Conservation (phyloP, 2,329 filamentous ascomycete genomes). For the Pseudocercospora cruenta region DNA sequence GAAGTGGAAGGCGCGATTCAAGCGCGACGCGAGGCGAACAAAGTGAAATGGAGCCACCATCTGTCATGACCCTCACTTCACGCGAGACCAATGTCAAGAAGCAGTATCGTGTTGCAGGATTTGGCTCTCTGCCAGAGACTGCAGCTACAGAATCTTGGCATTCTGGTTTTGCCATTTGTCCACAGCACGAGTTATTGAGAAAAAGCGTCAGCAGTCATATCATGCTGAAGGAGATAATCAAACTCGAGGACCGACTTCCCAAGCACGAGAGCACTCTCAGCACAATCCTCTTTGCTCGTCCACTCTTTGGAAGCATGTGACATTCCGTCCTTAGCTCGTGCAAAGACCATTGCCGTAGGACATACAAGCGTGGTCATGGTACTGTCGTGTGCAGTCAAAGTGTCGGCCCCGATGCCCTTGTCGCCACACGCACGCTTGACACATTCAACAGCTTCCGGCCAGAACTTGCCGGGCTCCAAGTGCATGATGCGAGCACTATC, state of each 20-base stretch:
- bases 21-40: neutral
- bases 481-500: conserved; percentile 14
- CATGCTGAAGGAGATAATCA: conserved; percentile 30
- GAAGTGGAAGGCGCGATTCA: neutral
- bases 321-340: conserved; percentile 34
- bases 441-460: conserved; percentile 28
- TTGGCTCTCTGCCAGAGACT: no score
- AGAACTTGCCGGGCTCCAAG: conserved; percentile 23
- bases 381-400: conserved; percentile 36
- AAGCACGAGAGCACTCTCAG: conserved; percentile 33
- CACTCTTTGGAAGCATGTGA: conserved; percentile 34
- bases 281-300: conserved; percentile 35
- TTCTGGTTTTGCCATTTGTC: neutral
- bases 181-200: neutral
- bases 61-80: no score
- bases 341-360: conserved; percentile 41
- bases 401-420: conserved; percentile 31
- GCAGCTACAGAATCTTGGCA: no score
- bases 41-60: neutral
- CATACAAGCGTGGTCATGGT: conserved; percentile 36
- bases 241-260: conserved; percentile 36
- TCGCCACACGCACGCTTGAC: conserved; percentile 35
- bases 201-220: neutral
- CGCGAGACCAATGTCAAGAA: no score
- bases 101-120: no score